phyloP scores from a whole-genome alignment of 1,139 yeast species.

The Debaryomyces nepalensis region DNA sequence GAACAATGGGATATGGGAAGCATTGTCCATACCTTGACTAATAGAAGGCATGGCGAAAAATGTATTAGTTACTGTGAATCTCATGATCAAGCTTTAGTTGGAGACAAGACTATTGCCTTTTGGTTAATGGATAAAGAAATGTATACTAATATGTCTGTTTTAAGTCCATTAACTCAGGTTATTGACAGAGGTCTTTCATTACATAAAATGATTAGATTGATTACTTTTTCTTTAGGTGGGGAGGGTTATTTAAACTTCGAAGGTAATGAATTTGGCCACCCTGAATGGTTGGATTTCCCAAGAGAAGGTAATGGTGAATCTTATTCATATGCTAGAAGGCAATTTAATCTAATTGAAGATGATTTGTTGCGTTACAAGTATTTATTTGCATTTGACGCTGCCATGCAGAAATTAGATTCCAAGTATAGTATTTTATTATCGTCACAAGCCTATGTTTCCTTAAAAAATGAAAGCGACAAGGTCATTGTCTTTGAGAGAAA shows the following conservation, averaged over 20 bases:
- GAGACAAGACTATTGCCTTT: conserved; percentile 94
- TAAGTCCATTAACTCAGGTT: conserved; percentile 73
- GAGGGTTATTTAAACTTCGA: conserved; percentile 95
- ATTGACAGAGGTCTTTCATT: conserved; percentile 88
- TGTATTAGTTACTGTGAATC: conserved; percentile 94
- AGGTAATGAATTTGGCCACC: conserved; percentile 98
- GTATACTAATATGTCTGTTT: conserved; percentile 92
- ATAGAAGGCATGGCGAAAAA: conserved; percentile 86
- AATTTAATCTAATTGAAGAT: conserved; percentile 85
- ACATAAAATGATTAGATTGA: conserved; percentile 85
- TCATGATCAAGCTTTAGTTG: conserved; percentile 97
- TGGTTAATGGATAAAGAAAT: conserved; percentile 99
- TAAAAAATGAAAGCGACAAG: conserved; percentile 88
- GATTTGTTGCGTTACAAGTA: conserved; percentile 77
- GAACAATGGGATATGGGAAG: conserved; percentile 91
- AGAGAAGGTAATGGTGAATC: conserved; percentile 86
- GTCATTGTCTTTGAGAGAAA: conserved; percentile 88
- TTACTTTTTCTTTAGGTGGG: conserved; percentile 91
- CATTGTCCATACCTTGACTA: conserved; percentile 81
- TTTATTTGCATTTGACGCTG: conserved; percentile 77
- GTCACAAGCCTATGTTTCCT: conserved; percentile 83
- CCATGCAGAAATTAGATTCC: conserved; percentile 78
- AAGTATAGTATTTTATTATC: conserved; percentile 73
- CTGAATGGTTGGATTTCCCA: conserved; percentile 98
- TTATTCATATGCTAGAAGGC: conserved; percentile 93